These are phyloP conservation scores for Stephanocyclus meneghinianus DNA, from an alignment of 352 stramenopile species.

Conservation along the genomic window DNA sequence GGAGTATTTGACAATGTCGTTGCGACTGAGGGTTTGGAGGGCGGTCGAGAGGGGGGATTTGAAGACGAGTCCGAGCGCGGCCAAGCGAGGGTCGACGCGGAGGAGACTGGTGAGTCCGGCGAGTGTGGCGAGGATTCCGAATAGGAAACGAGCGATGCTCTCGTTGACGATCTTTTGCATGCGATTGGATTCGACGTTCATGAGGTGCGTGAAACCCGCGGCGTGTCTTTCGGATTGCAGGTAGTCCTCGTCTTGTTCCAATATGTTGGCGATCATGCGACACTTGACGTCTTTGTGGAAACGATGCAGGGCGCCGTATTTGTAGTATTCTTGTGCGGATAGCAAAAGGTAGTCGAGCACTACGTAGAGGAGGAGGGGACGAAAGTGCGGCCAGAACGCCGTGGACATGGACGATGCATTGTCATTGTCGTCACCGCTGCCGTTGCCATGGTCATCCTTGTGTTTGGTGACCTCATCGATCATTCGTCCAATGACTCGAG, in stretches of 20 bases:
- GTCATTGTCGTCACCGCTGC: no score
- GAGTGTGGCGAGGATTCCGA: neutral
- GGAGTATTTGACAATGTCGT: conserved; percentile 29
- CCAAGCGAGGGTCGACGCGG: conserved; percentile 10
- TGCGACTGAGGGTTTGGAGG: conserved; percentile 11
- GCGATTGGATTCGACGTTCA: conserved; percentile 23
- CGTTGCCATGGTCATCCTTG: neutral
- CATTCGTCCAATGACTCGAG: conserved; percentile 30
- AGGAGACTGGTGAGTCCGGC: neutral
- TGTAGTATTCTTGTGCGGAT: conserved; percentile 22
- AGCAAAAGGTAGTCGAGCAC: conserved; percentile 26
- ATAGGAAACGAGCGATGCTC: conserved; percentile 9
- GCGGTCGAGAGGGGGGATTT: conserved; percentile 19
- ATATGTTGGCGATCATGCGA: conserved; percentile 24
- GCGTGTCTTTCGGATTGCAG: conserved; percentile 13
- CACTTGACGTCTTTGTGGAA: conserved; percentile 8
- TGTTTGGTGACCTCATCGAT: conserved; percentile 16
- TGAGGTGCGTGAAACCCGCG: conserved; percentile 17
- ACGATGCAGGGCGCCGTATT: conserved; percentile 21
- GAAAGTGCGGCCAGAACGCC: conserved; percentile 13
- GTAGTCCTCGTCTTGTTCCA: conserved; percentile 26
- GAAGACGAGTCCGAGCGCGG: conserved; percentile 13
- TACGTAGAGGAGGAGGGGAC: conserved; percentile 10
- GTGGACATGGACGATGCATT: neutral
- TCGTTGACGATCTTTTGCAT: conserved; percentile 26